Evolutionary conservation across 164 flowering plant species (phyloP).

Genomic region (Nelumbo lutea): DNA sequence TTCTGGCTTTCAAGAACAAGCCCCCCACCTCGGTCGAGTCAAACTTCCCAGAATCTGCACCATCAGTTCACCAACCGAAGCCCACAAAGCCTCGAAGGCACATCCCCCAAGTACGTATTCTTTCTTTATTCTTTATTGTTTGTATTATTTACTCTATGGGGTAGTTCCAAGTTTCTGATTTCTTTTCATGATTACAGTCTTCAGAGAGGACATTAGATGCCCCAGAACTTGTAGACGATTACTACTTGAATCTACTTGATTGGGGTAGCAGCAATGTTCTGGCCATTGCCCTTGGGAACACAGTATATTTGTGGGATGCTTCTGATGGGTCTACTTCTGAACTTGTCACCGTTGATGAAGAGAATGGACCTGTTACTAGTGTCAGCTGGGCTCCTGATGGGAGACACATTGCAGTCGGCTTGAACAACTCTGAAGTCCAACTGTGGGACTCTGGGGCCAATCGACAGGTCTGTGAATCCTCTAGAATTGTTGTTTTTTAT

Average conservation of each 20-base stretch:
- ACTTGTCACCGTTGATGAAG: conserved; percentile 24
- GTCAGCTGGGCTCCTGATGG: conserved; percentile 4
- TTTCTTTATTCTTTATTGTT: neutral
- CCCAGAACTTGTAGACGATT: conserved; percentile 22
- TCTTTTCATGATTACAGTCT: conserved; percentile 7
- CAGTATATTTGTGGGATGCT: conserved; percentile 23
- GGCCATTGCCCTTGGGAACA: conserved; percentile 16
- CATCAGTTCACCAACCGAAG: neutral
- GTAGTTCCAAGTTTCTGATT: neutral
- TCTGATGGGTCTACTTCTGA: conserved; percentile 20
- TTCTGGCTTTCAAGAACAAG: neutral
- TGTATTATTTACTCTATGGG: too few species aligned
- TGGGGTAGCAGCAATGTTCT: conserved; percentile 22
- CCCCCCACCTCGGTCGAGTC: neutral
- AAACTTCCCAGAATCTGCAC: neutral
- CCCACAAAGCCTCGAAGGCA: neutral
- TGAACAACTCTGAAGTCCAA: conserved; percentile 18
- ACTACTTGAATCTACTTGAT: conserved; percentile 17
- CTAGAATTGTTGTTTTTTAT: neutral
- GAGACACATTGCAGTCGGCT: conserved; percentile 16
- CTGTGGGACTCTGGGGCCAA: conserved; percentile 13
- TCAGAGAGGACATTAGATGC: conserved; percentile 23
- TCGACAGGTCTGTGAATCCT: conserved; percentile 8
- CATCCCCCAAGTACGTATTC: neutral
- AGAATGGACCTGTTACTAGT: conserved; percentile 20